These are phyloP conservation scores for Candida cerambycidarum DNA, from an alignment of 805 yeast genomes.

Conservation along the genomic window DNA sequence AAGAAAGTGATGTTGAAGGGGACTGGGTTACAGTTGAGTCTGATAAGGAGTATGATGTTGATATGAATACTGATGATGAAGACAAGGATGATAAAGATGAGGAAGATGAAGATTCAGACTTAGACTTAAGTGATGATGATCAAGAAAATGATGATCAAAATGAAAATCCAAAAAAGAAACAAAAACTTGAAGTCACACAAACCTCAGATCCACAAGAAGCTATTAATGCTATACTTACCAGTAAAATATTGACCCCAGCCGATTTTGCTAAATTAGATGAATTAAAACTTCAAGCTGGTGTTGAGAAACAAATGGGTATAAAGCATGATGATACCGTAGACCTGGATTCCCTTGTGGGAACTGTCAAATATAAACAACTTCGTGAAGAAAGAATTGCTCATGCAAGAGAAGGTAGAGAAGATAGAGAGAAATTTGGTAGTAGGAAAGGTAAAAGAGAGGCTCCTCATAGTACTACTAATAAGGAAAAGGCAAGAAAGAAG, in stretches of 20 bases:
- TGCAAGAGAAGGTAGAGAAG: conserved; percentile 90
- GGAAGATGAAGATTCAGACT: conserved; percentile 23
- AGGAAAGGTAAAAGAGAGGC: conserved; percentile 75
- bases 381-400: conserved; percentile 89
- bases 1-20: conserved; percentile 59
- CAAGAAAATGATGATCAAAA: conserved; percentile 19
- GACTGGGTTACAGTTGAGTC: conserved; percentile 91
- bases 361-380: conserved; percentile 74
- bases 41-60: conserved; percentile 70
- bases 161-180: conserved; percentile 27
- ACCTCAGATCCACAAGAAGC: conserved; percentile 18
- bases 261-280: conserved; percentile 96
- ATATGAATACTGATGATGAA: conserved; percentile 46
- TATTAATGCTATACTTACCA: conserved; percentile 57
- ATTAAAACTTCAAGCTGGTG: conserved; percentile 79
- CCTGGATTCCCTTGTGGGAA: conserved; percentile 72
- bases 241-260: conserved; percentile 90
- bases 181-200: conserved; percentile 14
- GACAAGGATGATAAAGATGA: conserved; percentile 24
- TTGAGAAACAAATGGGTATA: conserved; percentile 72
- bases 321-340: conserved; percentile 84
- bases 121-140: conserved; percentile 27
- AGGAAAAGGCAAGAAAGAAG: conserved; percentile 97
- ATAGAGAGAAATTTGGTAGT: conserved; percentile 86
- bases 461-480: conserved; percentile 84